Evolutionary conservation across 371 early-diverging fungal genomes (phyloP).

Genomic region (Zychaea mexicana): DNA sequence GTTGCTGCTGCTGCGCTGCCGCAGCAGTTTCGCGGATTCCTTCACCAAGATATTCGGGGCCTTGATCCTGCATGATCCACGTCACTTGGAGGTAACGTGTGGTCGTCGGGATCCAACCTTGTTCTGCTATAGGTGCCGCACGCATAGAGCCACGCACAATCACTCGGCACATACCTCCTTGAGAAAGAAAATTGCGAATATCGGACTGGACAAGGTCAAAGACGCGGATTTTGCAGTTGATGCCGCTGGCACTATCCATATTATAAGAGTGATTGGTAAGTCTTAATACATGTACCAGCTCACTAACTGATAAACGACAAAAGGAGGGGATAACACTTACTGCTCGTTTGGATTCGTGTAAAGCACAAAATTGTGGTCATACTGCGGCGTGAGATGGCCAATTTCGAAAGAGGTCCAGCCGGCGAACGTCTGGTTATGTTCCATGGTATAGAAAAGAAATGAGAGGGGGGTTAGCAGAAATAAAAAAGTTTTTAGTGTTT

Average conservation of each 20-base stretch:
- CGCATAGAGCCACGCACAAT: conserved; percentile 1
- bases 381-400: conserved; percentile 2
- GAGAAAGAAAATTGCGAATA: background rate
- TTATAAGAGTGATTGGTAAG: background rate
- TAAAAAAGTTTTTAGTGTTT: too few relatives aligned
- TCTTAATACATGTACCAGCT: background rate
- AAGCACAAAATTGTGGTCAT: conserved; percentile 9
- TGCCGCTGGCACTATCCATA: background rate
- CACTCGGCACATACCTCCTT: conserved; percentile 9
- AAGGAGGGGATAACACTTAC: background rate
- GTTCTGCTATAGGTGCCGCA: background rate
- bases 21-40: background rate
- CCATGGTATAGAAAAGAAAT: too few relatives aligned
- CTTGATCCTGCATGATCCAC: conserved; percentile 6
- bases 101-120: background rate
- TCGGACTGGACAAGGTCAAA: background rate
- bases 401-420: conserved; percentile 9
- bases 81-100: conserved; percentile 3
- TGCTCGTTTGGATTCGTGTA: background rate
- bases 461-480: too few relatives aligned
- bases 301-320: too few relatives aligned
- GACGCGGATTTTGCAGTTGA: conserved; percentile 11
- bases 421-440: background rate
- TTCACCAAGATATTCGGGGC: background rate
- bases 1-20: background rate